Evolutionary conservation across 306 rosid genomes (phyloP), one percentile per base, ranked within the genome.

Genomic region (Quercus ilex): DNA sequence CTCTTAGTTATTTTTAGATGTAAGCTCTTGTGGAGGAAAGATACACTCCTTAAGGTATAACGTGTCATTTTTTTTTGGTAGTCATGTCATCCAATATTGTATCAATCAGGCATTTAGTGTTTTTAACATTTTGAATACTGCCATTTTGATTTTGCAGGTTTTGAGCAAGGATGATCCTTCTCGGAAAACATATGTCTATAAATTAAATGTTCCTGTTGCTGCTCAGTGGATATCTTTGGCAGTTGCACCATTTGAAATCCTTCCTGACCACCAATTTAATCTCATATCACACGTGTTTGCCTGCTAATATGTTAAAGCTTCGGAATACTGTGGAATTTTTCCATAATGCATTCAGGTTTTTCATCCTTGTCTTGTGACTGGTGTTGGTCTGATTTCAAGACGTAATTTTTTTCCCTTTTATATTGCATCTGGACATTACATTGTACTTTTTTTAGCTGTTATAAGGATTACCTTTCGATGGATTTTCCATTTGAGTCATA

Each of bases 401-500:
- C 28, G 46, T 21, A 19, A 4, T 68, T 35, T 31, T 72, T 38
- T 79, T 20, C 53, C 20, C 43, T 9, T 19, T 70, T 41, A 30
- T 72, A 73, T 41, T 83, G 67, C 78, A 73, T 80, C 71, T 68
- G 69, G 55, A 73, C 58, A 52, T 65, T 62, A 53, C 77, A 55
- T 79, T 81, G 76, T 83, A 18, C 73, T 69, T 30, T 52, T 79
- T 35, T 69, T 93, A 93, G 99, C 86, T 95, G 93, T 89, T 95
- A 84, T 72, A 95, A 90, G 92, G 98, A 95, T 79, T 95, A 91
- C 77, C 95, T 95, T 73, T 87, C 93, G 3, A 88, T 86, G 41
- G 92, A 90, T 78, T 95, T 95, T 85, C 99, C 99, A 9, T 92
- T 95, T 87, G 97, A 90, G 78, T 88, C 99, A 14, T 95, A 92